phyloP scores from a whole-genome alignment of 192 early-diverging fungal genomes.

The Phycomyces blakesleeanus region DNA sequence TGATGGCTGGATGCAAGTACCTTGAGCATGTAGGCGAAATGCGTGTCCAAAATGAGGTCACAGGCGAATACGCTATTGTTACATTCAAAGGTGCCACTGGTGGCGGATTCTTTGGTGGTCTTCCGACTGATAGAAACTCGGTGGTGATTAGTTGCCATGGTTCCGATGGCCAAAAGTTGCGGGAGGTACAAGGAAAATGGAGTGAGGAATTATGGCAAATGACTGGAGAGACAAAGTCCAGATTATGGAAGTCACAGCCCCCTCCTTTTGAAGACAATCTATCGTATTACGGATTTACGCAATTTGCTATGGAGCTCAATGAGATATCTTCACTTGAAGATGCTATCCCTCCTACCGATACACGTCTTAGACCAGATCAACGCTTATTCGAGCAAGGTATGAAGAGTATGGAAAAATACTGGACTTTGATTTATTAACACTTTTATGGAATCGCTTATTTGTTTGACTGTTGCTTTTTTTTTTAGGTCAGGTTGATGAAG shows the following conservation, averaged over 20 bases:
- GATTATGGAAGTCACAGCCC: slow-evolving; percentile 78
- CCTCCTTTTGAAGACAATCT: slow-evolving; percentile 63
- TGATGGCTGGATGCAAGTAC: slow-evolving; percentile 82
- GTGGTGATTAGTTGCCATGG: slow-evolving; percentile 56
- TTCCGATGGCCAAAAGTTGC: slow-evolving; percentile 48
- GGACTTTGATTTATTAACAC: not conserved
- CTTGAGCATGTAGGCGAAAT: slow-evolving; percentile 91
- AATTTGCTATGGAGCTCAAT: slow-evolving; percentile 85
- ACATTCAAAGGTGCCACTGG: slow-evolving; percentile 78
- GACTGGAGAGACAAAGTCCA: slow-evolving; percentile 57
- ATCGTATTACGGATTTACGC: slow-evolving; percentile 87
- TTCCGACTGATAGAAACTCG: slow-evolving; percentile 65
- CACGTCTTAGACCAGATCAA: slow-evolving; percentile 90
- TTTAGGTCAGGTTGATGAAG: slow-evolving; percentile 67
- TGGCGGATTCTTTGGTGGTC: slow-evolving; percentile 61
- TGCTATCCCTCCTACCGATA: slow-evolving; percentile 78
- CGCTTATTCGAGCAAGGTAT: slow-evolving; percentile 73
- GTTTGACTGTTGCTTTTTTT: not conserved
- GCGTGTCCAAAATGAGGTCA: slow-evolving; percentile 69
- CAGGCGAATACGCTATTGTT: slow-evolving; percentile 67
- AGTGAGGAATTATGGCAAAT: slow-evolving; percentile 54
- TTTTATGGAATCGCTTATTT: not conserved
- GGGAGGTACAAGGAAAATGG: slow-evolving; percentile 58
- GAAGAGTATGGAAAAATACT: no score
- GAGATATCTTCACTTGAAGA: slow-evolving; percentile 71